These are phyloP conservation scores for Cephaloascus fragrans DNA, from an alignment of 805 yeast genomes.

Conservation along the genomic window DNA sequence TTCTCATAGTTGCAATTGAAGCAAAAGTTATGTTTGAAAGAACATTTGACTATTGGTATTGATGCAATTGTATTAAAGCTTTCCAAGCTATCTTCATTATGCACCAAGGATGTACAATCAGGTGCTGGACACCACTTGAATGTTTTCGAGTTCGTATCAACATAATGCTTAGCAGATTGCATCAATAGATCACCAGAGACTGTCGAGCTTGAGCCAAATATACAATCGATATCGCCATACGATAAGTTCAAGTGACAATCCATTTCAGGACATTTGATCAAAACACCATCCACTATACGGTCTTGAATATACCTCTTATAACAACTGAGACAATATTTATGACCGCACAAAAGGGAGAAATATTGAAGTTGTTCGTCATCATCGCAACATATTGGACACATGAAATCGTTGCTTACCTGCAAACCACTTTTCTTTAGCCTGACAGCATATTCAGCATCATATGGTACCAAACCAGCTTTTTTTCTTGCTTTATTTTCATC, in stretches of 20 bases:
- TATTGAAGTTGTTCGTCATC: constrained; percentile 20
- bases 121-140: constrained; percentile 81
- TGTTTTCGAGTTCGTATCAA: constrained; percentile 35
- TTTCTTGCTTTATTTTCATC: constrained; percentile 17
- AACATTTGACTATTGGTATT: constrained; percentile 66
- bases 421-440: constrained; percentile 9
- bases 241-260: constrained; percentile 36
- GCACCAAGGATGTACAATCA: constrained; percentile 59
- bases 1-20: constrained; percentile 64
- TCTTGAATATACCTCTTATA: constrained; percentile 50
- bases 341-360: constrained; percentile 58
- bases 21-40: constrained; percentile 64
- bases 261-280: constrained; percentile 61
- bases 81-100: constrained; percentile 13
- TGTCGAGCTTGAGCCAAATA: constrained; percentile 10
- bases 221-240: constrained; percentile 24
- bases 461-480: constrained; percentile 15
- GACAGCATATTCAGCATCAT: background rate
- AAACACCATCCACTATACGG: constrained; percentile 27
- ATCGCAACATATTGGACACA: constrained; percentile 71
- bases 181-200: constrained; percentile 2
- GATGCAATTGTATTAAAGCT: constrained; percentile 6
- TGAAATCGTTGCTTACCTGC: constrained; percentile 13
- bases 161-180: constrained; percentile 32
- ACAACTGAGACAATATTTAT: constrained; percentile 62